A percentile compares a stretch with the other conserved stretches of the same genome.
Evolutionary conservation across 345 rosid genomes (phyloP).

Genomic region (Stellera chamaejasme): DNA sequence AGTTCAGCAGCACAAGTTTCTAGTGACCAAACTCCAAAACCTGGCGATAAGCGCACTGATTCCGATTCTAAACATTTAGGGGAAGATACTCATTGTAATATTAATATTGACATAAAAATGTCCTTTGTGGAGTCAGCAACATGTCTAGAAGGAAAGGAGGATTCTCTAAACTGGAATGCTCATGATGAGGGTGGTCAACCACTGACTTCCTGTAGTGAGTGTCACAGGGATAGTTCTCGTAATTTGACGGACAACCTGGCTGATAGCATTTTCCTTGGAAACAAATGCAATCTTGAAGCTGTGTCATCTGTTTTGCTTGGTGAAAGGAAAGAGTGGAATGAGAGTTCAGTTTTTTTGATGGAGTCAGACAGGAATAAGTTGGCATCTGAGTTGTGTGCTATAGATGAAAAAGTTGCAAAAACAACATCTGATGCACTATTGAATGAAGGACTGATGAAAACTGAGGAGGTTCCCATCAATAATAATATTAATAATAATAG

Average conservation of each 20-base stretch:
- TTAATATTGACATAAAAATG: slow-evolving; percentile 10
- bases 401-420: slow-evolving; percentile 25
- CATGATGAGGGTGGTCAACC: slow-evolving; percentile 20
- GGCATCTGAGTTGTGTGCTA: slow-evolving; percentile 11
- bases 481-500: slow-evolving; percentile 19
- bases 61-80: slow-evolving; percentile 20
- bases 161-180: slow-evolving; percentile 16
- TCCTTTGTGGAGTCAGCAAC: slow-evolving; percentile 19
- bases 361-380: slow-evolving; percentile 18
- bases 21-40: slow-evolving; percentile 11
- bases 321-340: slow-evolving; percentile 23
- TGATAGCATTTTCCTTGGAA: slow-evolving; percentile 17
- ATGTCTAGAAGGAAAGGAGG: slow-evolving; percentile 15
- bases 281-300: slow-evolving; percentile 14
- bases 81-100: slow-evolving; percentile 4
- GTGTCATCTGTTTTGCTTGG: slow-evolving; percentile 1
- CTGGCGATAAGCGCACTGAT: slow-evolving; percentile 14
- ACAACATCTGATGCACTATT: slow-evolving; percentile 16
- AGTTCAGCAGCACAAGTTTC: slow-evolving; percentile 15
- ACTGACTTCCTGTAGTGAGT: slow-evolving; percentile 23
- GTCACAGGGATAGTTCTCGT: slow-evolving; percentile 18
- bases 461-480: slow-evolving; percentile 18
- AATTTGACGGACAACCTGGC: slow-evolving; percentile 19
- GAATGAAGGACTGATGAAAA: slow-evolving; percentile 8
- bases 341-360: slow-evolving; percentile 17